Conservation (phyloP, 176 grass and related monocot genomes). For the Carex myosuroides region DNA sequence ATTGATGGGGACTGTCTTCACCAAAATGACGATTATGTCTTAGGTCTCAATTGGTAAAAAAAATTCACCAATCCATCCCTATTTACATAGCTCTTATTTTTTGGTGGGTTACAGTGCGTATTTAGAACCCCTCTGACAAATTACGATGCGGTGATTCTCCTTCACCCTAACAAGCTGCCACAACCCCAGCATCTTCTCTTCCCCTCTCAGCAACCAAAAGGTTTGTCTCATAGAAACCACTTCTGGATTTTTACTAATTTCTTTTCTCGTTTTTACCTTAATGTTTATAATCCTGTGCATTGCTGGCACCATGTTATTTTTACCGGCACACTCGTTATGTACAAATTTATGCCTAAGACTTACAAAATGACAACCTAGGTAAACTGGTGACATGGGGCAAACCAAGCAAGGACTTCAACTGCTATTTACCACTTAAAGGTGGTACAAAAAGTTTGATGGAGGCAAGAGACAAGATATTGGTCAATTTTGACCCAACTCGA, state of each 20-base stretch:
- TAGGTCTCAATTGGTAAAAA: not conserved
- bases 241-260: not conserved
- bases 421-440: constrained; percentile 42
- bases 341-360: constrained; percentile 8
- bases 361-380: constrained; percentile 36
- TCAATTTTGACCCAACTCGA: constrained; percentile 67
- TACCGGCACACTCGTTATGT: not conserved
- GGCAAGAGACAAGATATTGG: constrained; percentile 66
- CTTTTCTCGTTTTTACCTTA: not conserved
- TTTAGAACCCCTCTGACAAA: constrained; percentile 78
- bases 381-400: constrained; percentile 60
- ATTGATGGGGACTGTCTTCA: not conserved
- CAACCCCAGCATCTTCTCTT: constrained; percentile 67
- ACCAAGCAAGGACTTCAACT: constrained; percentile 75
- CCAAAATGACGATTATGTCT: not conserved
- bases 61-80: not conserved
- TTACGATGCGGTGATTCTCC: constrained; percentile 83
- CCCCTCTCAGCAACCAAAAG: constrained; percentile 46
- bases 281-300: not conserved
- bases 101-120: constrained; percentile 14
- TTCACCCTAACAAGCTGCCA: constrained; percentile 68
- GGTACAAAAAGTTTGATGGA: constrained; percentile 43
- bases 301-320: not conserved
- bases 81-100: not conserved
- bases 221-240: constrained; percentile 31